Percentiles rank a stretch among this genome's conserved stretches.
phyloP scores from a whole-genome alignment of 1,284 basidiomycete species.

The Pterulicium gracile region DNA sequence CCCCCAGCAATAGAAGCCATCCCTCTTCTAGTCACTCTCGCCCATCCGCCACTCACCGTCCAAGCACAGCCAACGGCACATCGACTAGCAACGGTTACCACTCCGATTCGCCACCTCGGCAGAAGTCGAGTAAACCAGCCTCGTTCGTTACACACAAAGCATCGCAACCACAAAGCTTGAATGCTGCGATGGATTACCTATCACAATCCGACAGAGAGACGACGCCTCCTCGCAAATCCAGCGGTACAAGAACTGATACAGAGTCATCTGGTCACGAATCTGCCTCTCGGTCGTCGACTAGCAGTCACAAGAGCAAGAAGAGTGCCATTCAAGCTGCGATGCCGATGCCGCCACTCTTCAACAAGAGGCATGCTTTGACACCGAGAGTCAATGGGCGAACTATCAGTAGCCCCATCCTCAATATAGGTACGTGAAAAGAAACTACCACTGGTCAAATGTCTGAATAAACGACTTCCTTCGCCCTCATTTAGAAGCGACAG shows the following conservation, averaged over 20 bases:
- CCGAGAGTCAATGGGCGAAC: slow-evolving; percentile 45
- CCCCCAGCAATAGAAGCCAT: slow-evolving; percentile 32
- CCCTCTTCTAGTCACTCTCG: slow-evolving; percentile 48
- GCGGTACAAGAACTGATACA: slow-evolving; percentile 20
- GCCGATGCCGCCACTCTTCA: slow-evolving; percentile 25
- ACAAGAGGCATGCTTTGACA: slow-evolving; percentile 23
- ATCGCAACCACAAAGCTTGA: slow-evolving; percentile 42
- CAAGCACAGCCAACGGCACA: too few species aligned
- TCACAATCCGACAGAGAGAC: slow-evolving; percentile 34
- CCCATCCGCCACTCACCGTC: slow-evolving; percentile 29
- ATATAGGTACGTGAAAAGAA: too few species aligned
- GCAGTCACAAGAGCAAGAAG: slow-evolving; percentile 1
- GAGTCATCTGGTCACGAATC: slow-evolving; percentile 13
- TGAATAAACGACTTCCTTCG: too few species aligned
- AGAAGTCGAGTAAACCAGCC: slow-evolving; percentile 35
- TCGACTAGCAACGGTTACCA: slow-evolving; percentile 11
- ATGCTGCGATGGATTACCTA: slow-evolving; percentile 46
- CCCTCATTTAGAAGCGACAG: slow-evolving; percentile 32
- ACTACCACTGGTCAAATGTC: too few species aligned
- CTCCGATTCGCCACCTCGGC: slow-evolving; percentile 23
- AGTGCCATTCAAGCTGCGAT: slow-evolving; percentile 22
- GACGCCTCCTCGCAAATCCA: slow-evolving; percentile 18
- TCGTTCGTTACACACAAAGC: slow-evolving; percentile 35
- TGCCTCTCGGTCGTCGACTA: slow-evolving; percentile 10
- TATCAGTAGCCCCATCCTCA: slow-evolving; percentile 55